Evolutionary conservation across 257 asterid species (phyloP), one percentile per base, ranked within the genome.

Genomic region (Lantana camara): DNA sequence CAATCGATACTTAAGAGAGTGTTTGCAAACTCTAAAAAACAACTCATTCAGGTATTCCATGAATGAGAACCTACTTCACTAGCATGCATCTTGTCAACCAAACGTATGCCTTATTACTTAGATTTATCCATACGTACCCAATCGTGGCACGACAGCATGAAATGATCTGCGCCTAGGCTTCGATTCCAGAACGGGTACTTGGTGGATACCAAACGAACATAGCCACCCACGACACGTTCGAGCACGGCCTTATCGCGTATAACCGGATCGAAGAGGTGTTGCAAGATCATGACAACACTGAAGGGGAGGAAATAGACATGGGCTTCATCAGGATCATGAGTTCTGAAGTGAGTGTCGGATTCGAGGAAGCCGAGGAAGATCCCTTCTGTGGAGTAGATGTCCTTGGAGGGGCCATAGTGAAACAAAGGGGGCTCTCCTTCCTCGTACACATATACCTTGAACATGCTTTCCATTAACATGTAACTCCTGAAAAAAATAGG

Each of bases 101-200:
- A 27, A 46, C 16, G 3, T 37, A 41, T 1, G n/a, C n/a, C n/a
- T n/a, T n/a, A n/a, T n/a, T n/a, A n/a, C n/a, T n/a, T n/a, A n/a
- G n/a, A n/a, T n/a, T n/a, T n/a, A n/a, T n/a, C n/a, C n/a, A n/a
- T 34, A 47, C 38, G 0, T 70, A 83, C 95, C 95, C 93, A 87
- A 22, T 87, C 96, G 19, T 87, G 96, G 73, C 96, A 82, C 0
- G 93, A 80, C 60, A 87, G 82, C 88, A 82, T 82, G 79, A 83
- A 83, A 64, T 87, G 96, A 70, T 87, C 93, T 11, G 90, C 85
- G 6, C 93, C 96, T 0, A 82, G 78, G 73, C 84, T 79, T 59
- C 81, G 48, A 45, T 87, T 87, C 95, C 92, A 87, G 12, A 64
- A 87, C 3, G 84, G 61, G 41, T 88, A 81, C 58, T 77, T 88